Conservation (phyloP, 2,329 filamentous ascomycete species). For the Aspergillus fructus region DNA sequence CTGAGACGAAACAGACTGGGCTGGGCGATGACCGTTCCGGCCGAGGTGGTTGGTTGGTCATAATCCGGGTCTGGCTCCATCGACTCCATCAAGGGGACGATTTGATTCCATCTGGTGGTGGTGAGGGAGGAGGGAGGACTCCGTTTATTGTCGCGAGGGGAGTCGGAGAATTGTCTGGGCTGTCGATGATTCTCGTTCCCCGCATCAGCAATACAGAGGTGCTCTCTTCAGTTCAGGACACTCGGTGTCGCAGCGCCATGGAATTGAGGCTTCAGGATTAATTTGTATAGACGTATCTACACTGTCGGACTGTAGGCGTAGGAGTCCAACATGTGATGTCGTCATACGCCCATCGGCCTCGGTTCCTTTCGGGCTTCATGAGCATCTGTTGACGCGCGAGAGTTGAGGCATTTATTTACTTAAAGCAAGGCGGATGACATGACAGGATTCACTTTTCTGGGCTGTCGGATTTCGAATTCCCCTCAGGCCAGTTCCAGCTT, state of each 20-base stretch:
- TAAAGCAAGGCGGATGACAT: background rate
- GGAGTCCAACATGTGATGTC: conserved; percentile 5
- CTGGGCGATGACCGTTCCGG: conserved; percentile 6
- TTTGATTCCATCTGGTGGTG: too few species aligned
- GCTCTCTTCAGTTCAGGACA: background rate
- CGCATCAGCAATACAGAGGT: background rate
- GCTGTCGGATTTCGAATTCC: conserved; percentile 2
- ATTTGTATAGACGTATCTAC: too few species aligned
- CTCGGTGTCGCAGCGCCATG: background rate
- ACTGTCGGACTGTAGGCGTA: background rate
- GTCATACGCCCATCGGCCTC: conserved; percentile 5
- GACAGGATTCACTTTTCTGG: background rate
- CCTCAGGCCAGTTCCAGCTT: conserved; percentile 5
- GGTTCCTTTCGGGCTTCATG: background rate
- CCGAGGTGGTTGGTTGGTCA: conserved; percentile 9
- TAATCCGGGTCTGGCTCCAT: background rate
- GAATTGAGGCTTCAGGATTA: background rate
- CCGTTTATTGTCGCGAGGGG: too few species aligned
- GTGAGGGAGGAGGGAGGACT: background rate
- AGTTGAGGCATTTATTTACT: conserved; percentile 10
- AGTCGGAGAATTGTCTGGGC: too few species aligned
- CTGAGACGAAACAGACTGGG: conserved; percentile 8
- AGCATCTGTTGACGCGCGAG: background rate
- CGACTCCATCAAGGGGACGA: background rate
- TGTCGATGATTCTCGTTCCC: background rate